Base-by-base conservation (phyloP, 129 eudicot species). In the Centaurea solstitialis region DNA sequence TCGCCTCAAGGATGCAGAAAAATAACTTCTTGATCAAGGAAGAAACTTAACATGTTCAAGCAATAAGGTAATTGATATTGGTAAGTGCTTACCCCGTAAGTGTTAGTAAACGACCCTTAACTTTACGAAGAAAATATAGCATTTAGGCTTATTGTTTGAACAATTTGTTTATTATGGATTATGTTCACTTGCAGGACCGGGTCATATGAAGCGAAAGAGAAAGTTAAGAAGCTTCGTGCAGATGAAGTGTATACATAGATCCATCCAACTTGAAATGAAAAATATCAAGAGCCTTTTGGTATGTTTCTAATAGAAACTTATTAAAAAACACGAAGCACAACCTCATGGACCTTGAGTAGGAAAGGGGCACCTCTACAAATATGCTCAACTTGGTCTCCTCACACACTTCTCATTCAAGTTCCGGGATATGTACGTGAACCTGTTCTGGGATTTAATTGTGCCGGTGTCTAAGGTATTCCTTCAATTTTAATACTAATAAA, bases 401-500 rank as follows among this genome's bases (percentile, higher is more conserved):
- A n/a, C n/a, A n/a, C n/a, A n/a, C n/a, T n/a, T n/a, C 37, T 71
- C 39, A 7, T 75, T 70, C 21, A 17, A 79, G 68, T 84, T 57
- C 24, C 79, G 92, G 99, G 90, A 73, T 75, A 79, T 85, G 79
- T 89, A 81, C 93, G 95, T 47, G 95, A 91, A 87, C 99, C 99
- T 45, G 86, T 82, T 35, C 74, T 95, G 21, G 99, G 99, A 77
- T 95, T 95, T 38, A 95, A 95, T 72, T 95, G 99, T 86, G 92
- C 93, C 88, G 99, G 99, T n/a, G 99, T 82, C 13, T 35, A 41
- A 86, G 75, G 41, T 59, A 7, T 47, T 68, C 26, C 24, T 65
- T 82, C 9, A 45, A 12, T 41, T 22, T 22, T 10, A 67, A 69
- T 38, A 50, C 37, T 79, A 67, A 76, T 35, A 35, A 62, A n/a